Evolutionary conservation across 2,329 filamentous ascomycete species (phyloP).

Genomic region (Ustilaginoidea virens): DNA sequence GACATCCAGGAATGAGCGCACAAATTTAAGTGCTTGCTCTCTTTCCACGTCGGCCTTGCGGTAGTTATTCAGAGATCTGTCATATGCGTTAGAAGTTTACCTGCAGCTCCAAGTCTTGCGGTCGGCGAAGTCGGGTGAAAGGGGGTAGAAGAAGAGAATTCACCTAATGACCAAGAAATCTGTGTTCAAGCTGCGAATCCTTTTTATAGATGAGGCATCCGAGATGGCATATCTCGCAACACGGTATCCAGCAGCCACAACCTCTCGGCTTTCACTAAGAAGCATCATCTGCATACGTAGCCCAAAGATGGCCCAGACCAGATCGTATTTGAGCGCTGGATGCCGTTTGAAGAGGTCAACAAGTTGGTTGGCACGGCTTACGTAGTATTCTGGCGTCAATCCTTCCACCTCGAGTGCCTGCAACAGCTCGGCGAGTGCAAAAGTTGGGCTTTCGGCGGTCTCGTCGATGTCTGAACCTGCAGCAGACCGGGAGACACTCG

Average conservation of each 20-base stretch:
- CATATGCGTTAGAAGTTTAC: neutral
- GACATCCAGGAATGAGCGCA: conserved; percentile 86
- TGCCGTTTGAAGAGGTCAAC: conserved; percentile 95
- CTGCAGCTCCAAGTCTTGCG: neutral
- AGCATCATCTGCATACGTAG: conserved; percentile 91
- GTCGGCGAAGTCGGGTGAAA: neutral
- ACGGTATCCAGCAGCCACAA: conserved; percentile 86
- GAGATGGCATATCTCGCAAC: conserved; percentile 91
- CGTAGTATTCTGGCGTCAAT: conserved; percentile 88
- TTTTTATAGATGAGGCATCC: conserved; percentile 76
- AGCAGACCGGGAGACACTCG: conserved; percentile 37
- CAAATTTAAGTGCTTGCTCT: conserved; percentile 92
- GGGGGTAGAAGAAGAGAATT: neutral
- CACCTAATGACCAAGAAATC: conserved; percentile 71
- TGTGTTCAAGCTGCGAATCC: conserved; percentile 74
- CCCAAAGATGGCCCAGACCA: conserved; percentile 92
- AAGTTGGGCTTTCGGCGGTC: conserved; percentile 73
- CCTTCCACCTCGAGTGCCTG: conserved; percentile 79
- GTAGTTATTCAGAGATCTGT: conserved; percentile 76
- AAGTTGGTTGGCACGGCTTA: conserved; percentile 76
- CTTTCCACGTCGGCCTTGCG: conserved; percentile 93
- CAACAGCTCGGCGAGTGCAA: conserved; percentile 75
- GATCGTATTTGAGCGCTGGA: conserved; percentile 86
- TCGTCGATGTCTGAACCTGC: conserved; percentile 51
- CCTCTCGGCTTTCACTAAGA: conserved; percentile 86